phyloP scores from a whole-genome alignment of 2,329 filamentous ascomycete genomes.

The Truncatella angustata region DNA sequence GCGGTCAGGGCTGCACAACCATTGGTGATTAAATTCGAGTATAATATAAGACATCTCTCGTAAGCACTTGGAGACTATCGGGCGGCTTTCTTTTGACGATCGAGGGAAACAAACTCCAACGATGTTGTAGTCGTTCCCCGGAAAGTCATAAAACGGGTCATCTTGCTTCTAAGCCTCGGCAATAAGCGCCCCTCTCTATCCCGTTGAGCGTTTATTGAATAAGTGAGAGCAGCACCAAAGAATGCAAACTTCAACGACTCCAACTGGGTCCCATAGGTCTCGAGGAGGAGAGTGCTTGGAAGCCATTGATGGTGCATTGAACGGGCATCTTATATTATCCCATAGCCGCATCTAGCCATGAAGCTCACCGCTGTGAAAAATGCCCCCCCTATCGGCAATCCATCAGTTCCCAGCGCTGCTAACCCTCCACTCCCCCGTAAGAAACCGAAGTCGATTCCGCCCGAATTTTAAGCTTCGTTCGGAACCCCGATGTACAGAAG shows the following conservation, averaged over 20 bases:
- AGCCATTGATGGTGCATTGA: no score
- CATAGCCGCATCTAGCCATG: neutral
- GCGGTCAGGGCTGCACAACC: no score
- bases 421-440: slow-evolving; percentile 3
- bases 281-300: no score
- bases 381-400: neutral
- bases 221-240: no score
- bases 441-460: slow-evolving; percentile 6
- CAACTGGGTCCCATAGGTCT: no score
- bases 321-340: no score
- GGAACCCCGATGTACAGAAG: slow-evolving; percentile 6
- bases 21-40: neutral
- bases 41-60: neutral
- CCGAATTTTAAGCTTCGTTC: slow-evolving; percentile 6
- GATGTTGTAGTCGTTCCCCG: no score
- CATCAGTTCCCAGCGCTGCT: slow-evolving; percentile 1
- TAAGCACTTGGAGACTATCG: neutral
- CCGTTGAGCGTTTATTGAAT: no score
- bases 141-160: no score
- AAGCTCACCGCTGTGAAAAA: neutral
- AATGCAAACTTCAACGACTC: no score
- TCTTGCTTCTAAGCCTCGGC: neutral
- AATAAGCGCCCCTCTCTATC: no score
- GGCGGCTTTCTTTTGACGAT: neutral
- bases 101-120: neutral